phyloP scores from a whole-genome alignment of 352 stramenopile species.

The Phytophthora chlamydospora region DNA sequence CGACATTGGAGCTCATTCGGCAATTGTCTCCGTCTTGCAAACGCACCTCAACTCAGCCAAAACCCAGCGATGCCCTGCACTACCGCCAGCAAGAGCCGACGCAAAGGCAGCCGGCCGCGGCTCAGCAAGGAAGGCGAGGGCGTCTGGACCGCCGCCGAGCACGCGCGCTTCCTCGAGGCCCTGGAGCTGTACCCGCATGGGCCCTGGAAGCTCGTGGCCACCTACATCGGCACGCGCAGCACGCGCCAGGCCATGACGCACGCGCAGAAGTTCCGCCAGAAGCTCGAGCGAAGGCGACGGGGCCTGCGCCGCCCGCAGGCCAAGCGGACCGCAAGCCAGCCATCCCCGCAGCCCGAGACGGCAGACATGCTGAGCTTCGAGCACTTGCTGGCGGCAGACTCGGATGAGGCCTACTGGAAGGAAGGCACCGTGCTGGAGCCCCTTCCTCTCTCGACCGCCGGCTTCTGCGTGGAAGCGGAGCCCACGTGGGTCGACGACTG shows the following conservation, averaged over 20 bases:
- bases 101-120: conserved; percentile 26
- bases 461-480: background rate
- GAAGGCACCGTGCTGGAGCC: conserved; percentile 1
- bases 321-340: conserved; percentile 5
- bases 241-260: conserved; percentile 54
- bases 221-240: conserved; percentile 51
- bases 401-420: background rate
- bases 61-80: conserved; percentile 6
- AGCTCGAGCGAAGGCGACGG: conserved; percentile 46
- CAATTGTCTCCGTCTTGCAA: conserved; percentile 6
- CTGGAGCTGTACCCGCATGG: conserved; percentile 53
- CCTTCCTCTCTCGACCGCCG: background rate
- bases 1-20: conserved; percentile 17
- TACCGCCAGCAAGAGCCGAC: conserved; percentile 16
- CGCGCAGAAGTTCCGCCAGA: conserved; percentile 55
- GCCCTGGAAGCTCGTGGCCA: conserved; percentile 57
- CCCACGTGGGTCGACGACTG: conserved; percentile 31
- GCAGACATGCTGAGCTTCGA: conserved; percentile 22
- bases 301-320: conserved; percentile 16
- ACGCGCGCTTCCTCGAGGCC: conserved; percentile 55
- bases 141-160: conserved; percentile 48
- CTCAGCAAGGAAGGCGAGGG: conserved; percentile 44
- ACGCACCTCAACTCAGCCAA: conserved; percentile 7
- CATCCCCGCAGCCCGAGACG: background rate
- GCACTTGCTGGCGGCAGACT: conserved; percentile 10